Percentiles rank a stretch among this genome's conserved stretches.
Conservation (phyloP, 1,284 basidiomycete species). For the Marasmius tenuissimus region DNA sequence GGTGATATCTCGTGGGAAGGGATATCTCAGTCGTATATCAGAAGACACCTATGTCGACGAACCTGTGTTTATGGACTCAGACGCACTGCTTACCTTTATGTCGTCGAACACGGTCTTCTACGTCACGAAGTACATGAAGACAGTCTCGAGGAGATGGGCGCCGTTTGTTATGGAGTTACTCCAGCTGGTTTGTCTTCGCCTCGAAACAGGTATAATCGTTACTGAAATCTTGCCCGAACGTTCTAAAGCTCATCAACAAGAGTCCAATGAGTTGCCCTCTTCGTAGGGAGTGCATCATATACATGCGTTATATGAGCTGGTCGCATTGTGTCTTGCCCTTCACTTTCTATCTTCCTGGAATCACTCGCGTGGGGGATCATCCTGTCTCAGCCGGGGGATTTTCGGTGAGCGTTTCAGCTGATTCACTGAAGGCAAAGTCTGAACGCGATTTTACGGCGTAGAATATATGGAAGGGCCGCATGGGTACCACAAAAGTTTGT, state of each 20-base stretch:
- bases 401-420: neutral
- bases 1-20: neutral
- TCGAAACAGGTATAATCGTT: neutral
- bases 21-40: neutral
- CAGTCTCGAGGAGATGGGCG: neutral
- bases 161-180: neutral
- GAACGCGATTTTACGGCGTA: neutral
- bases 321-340: neutral
- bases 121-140: neutral
- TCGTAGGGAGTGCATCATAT: neutral
- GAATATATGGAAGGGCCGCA: neutral
- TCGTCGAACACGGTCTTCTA: neutral
- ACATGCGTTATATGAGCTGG: slow-evolving; percentile 1
- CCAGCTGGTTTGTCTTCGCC: neutral
- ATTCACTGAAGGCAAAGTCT: neutral
- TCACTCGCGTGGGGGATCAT: neutral
- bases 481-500: neutral
- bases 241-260: too few species aligned
- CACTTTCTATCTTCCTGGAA: neutral
- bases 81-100: neutral
- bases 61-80: neutral
- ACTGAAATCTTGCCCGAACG: neutral
- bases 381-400: neutral
- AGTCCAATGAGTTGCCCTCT: neutral
- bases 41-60: neutral